Conservation (phyloP, 2,329 filamentous ascomycete genomes). For the Penicillium sp. region DNA sequence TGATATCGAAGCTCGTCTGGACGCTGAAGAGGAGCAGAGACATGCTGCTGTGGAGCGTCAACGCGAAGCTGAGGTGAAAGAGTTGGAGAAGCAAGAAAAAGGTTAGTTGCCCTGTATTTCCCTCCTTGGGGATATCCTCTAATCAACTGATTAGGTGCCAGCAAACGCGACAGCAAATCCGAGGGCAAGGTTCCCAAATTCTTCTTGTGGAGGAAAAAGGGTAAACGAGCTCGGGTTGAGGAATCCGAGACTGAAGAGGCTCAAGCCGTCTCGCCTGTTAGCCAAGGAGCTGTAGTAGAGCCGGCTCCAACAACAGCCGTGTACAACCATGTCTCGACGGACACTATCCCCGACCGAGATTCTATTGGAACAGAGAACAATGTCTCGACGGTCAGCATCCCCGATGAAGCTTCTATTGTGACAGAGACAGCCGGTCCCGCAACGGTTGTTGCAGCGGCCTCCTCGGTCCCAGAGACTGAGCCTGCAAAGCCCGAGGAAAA, state of each 20-base stretch:
- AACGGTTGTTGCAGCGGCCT: constrained; percentile 2
- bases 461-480: neutral
- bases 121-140: neutral
- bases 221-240: constrained; percentile 22
- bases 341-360: neutral
- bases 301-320: neutral
- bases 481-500: constrained; percentile 3
- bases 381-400: neutral
- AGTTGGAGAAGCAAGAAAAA: constrained; percentile 29
- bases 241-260: constrained; percentile 13
- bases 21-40: constrained; percentile 65
- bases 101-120: constrained; percentile 22
- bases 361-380: neutral
- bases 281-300: constrained; percentile 6
- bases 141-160: constrained; percentile 2
- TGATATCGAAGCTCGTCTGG: constrained; percentile 61
- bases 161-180: constrained; percentile 20
- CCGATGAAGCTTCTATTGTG: neutral
- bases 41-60: constrained; percentile 50
- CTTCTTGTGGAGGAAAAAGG: constrained; percentile 31
- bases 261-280: neutral
- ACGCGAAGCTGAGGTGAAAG: constrained; percentile 41
- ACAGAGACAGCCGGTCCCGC: constrained; percentile 9
- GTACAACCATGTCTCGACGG: neutral
- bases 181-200: constrained; percentile 24